Evolutionary conservation across 2,329 filamentous ascomycete genomes (phyloP).

Genomic region (Fusarium sp.): DNA sequence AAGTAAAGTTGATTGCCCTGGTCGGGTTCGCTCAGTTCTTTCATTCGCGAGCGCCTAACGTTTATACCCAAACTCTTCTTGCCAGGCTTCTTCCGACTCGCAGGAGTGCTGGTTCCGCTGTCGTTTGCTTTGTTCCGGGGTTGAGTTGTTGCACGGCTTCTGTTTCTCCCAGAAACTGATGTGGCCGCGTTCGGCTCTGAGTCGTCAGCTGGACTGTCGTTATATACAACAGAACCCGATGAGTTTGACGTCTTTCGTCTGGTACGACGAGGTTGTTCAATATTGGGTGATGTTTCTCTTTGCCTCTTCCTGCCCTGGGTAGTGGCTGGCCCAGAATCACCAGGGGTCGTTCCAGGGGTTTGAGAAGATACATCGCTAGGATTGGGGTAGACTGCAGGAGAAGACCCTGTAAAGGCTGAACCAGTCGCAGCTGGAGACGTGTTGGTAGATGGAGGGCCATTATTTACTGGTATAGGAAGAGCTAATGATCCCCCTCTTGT

Average conservation of each 20-base stretch:
- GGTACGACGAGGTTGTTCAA: background rate
- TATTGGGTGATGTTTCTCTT: background rate
- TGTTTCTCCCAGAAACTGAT: background rate
- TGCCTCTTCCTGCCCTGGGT: conserved; percentile 2
- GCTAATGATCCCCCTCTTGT: background rate
- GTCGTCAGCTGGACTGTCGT: background rate
- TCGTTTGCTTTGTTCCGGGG: background rate
- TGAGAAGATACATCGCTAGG: background rate
- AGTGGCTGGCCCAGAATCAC: background rate
- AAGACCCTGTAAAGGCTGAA: background rate
- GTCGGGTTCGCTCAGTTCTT: background rate
- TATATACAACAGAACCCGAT: background rate
- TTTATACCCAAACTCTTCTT: background rate
- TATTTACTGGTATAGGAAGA: background rate
- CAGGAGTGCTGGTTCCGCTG: background rate
- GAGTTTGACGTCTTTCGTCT: background rate
- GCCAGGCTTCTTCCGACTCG: background rate
- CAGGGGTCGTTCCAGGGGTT: background rate
- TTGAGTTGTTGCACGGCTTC: background rate
- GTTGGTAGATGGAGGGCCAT: background rate
- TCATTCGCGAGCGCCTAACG: background rate
- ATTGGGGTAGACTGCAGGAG: background rate
- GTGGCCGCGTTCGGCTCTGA: background rate
- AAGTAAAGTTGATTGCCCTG: background rate
- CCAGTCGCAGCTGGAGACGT: background rate